phyloP scores from a whole-genome alignment of 164 flowering plant genomes.

The Magnolia kwangsiensis region DNA sequence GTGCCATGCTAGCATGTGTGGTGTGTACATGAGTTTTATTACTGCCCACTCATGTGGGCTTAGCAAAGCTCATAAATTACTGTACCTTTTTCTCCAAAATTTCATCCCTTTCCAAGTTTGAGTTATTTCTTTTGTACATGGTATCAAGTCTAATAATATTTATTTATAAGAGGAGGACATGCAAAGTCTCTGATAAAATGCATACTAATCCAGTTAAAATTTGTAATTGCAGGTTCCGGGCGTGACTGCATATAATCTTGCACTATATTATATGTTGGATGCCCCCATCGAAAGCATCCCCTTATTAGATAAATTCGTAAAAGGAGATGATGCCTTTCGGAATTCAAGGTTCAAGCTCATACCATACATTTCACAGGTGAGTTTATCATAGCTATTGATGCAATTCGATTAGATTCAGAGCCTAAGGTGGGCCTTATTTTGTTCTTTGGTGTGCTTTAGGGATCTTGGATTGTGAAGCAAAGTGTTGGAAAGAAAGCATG shows the following conservation, averaged over 20 bases:
- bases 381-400: conserved; percentile 10
- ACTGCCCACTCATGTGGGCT: no score
- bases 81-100: background rate
- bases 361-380: conserved; percentile 85
- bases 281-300: conserved; percentile 62
- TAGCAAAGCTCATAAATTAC: no score
- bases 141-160: background rate
- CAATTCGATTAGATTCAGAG: background rate
- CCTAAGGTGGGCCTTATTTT: background rate
- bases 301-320: conserved; percentile 62
- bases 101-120: background rate
- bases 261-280: conserved; percentile 63
- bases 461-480: conserved; percentile 96
- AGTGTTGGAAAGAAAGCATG: conserved; percentile 96
- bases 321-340: conserved; percentile 82
- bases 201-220: background rate
- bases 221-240: conserved; percentile 68
- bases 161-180: background rate
- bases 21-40: no score
- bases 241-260: conserved; percentile 62
- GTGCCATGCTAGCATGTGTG: no score
- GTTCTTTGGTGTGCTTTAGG: conserved; percentile 35
- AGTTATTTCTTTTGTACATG: background rate
- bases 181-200: background rate
- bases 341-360: conserved; percentile 94